Conservation (phyloP, 768 basidiomycete genomes). For the Tulasnella sp. region DNA sequence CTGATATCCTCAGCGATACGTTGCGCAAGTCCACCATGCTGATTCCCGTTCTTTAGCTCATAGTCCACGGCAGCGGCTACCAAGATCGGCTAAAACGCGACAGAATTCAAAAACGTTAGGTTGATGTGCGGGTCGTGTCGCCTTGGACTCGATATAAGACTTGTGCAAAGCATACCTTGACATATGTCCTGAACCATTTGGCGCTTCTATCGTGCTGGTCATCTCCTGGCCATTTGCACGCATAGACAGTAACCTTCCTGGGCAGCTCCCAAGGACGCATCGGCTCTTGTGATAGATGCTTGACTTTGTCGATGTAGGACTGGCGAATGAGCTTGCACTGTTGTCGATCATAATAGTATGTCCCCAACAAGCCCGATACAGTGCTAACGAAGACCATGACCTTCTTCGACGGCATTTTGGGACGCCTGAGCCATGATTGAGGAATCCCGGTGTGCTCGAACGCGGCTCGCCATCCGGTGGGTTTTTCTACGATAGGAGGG, state of each 20-base stretch:
- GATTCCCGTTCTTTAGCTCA: constrained; percentile 66
- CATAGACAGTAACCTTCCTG: constrained; percentile 77
- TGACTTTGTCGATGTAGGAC: constrained; percentile 70
- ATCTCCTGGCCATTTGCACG: constrained; percentile 88
- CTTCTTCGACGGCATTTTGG: constrained; percentile 80
- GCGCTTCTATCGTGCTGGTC: constrained; percentile 78
- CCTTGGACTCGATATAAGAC: too few species aligned
- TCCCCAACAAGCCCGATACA: constrained; percentile 56
- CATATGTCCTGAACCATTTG: constrained; percentile 90
- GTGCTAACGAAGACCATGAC: constrained; percentile 87
- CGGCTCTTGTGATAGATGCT: constrained; percentile 59
- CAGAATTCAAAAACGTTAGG: too few species aligned
- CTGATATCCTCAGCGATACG: constrained; percentile 66
- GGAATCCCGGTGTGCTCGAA: constrained; percentile 42
- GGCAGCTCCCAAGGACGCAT: constrained; percentile 54
- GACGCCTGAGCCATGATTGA: constrained; percentile 74
- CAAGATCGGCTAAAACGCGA: constrained; percentile 62
- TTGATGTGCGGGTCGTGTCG: too few species aligned
- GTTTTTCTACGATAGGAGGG: not conserved
- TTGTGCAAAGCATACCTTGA: too few species aligned
- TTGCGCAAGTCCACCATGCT: constrained; percentile 76
- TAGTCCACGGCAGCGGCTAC: constrained; percentile 94
- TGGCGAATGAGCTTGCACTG: constrained; percentile 69
- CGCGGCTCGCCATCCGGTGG: constrained; percentile 14
- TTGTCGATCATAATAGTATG: constrained; percentile 77